These are phyloP conservation scores for Kwoniella newhampshirensis DNA, from an alignment of 768 basidiomycete species.

Conservation along the genomic window DNA sequence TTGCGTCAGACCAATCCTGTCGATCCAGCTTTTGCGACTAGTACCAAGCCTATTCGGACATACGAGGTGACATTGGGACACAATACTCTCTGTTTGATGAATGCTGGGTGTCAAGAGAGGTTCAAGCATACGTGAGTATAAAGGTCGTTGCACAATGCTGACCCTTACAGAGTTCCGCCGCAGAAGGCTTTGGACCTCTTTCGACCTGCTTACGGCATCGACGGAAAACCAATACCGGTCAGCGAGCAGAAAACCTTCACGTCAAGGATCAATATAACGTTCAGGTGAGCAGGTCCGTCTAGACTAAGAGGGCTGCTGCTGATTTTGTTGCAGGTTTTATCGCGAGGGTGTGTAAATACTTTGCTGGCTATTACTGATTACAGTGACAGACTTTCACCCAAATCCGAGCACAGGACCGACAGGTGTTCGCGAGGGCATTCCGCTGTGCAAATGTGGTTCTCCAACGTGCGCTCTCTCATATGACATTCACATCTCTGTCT, in stretches of 20 bases:
- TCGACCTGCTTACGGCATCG: constrained; percentile 35
- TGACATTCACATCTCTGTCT: not conserved
- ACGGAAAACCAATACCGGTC: constrained; percentile 28
- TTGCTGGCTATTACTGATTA: constrained; percentile 1
- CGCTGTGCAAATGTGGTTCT: constrained; percentile 49
- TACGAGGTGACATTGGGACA: constrained; percentile 51
- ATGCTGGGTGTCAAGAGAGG: constrained; percentile 52
- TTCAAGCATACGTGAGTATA: constrained; percentile 51
- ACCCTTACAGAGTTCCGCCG: constrained; percentile 38
- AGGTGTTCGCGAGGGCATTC: constrained; percentile 45
- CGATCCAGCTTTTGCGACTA: constrained; percentile 30
- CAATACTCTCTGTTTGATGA: constrained; percentile 51
- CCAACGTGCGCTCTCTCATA: constrained; percentile 40
- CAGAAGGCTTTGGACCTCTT: constrained; percentile 51
- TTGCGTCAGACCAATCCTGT: constrained; percentile 43
- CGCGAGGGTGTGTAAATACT: constrained; percentile 11
- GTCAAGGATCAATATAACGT: constrained; percentile 52
- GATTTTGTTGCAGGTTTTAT: constrained; percentile 17
- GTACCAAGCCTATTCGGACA: constrained; percentile 37
- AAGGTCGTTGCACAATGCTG: not conserved
- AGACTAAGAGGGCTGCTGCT: not conserved
- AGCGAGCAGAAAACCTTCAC: constrained; percentile 39
- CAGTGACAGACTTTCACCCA: constrained; percentile 49
- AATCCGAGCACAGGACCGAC: constrained; percentile 16
- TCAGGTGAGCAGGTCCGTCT: constrained; percentile 30